A percentile compares a stretch with the other conserved stretches of the same genome.
phyloP scores from a whole-genome alignment of 352 stramenopile species.

The Blastocystis hominis region DNA sequence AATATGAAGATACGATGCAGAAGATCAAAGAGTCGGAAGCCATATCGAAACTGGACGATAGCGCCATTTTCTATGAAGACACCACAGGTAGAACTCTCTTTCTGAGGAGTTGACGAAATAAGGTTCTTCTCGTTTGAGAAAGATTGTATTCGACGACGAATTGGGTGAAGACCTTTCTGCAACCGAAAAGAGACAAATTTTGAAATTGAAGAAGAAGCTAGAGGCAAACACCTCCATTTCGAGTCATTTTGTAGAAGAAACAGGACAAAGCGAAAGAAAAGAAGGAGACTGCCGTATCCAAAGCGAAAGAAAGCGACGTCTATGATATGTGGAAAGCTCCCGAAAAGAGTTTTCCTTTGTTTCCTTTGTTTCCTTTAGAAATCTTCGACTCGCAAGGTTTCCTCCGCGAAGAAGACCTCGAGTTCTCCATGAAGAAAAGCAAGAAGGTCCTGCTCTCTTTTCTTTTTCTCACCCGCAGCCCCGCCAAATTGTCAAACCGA shows the following conservation, averaged over 20 bases:
- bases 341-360: background rate
- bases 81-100: background rate
- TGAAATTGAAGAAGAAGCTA: slow-evolving; percentile 32
- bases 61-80: slow-evolving; percentile 6
- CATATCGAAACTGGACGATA: background rate
- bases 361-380: background rate
- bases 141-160: slow-evolving; percentile 30
- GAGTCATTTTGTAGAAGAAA: slow-evolving; percentile 3
- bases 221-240: background rate
- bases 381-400: slow-evolving; percentile 14
- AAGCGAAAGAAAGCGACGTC: background rate
- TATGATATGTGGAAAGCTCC: background rate
- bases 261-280: background rate
- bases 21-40: background rate
- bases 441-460: background rate
- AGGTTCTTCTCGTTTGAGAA: background rate
- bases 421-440: slow-evolving; percentile 21
- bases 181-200: background rate
- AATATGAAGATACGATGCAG: slow-evolving; percentile 33
- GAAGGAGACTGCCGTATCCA: background rate
- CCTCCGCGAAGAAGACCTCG: background rate
- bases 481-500: background rate
- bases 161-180: background rate
- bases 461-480: background rate
- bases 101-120: background rate